Percentiles rank a stretch among this genome's conserved stretches.
Conservation (phyloP, 345 rosid genomes). For the Jatropha curcas region DNA sequence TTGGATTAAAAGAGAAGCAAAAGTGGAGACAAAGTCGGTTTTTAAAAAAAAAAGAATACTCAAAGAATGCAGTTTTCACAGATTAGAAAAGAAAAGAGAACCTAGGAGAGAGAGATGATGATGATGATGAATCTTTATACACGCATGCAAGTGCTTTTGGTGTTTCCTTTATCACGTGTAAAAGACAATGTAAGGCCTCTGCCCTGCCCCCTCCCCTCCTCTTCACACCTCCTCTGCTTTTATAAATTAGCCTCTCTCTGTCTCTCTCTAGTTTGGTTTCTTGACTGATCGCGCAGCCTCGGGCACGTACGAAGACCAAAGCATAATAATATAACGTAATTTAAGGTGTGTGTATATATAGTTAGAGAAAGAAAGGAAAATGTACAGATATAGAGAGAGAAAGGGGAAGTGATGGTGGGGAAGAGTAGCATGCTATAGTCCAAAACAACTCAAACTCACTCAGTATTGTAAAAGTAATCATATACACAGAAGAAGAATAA, state of each 20-base stretch:
- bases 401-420: constrained; percentile 1
- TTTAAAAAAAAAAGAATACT: neutral
- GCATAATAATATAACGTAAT: neutral
- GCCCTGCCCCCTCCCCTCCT: neutral
- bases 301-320: constrained; percentile 30
- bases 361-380: neutral
- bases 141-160: constrained; percentile 96
- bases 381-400: neutral
- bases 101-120: constrained; percentile 29
- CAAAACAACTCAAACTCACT: neutral
- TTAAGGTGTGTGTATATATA: neutral
- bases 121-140: constrained; percentile 63
- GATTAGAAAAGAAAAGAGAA: neutral
- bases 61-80: neutral
- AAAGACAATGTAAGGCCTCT: constrained; percentile 42
- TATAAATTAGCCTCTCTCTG: constrained; percentile 1
- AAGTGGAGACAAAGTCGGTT: constrained; percentile 17
- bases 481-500: constrained; percentile 74
- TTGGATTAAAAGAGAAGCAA: constrained; percentile 16
- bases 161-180: constrained; percentile 96
- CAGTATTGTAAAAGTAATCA: constrained; percentile 45
- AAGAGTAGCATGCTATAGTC: constrained; percentile 18
- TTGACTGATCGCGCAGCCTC: constrained; percentile 48
- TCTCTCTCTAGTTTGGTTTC: constrained; percentile 15
- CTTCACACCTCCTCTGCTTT: constrained; percentile 15